Evolutionary conservation across 140 eudicot species (phyloP).

Genomic region (Oenanthe javanica): DNA sequence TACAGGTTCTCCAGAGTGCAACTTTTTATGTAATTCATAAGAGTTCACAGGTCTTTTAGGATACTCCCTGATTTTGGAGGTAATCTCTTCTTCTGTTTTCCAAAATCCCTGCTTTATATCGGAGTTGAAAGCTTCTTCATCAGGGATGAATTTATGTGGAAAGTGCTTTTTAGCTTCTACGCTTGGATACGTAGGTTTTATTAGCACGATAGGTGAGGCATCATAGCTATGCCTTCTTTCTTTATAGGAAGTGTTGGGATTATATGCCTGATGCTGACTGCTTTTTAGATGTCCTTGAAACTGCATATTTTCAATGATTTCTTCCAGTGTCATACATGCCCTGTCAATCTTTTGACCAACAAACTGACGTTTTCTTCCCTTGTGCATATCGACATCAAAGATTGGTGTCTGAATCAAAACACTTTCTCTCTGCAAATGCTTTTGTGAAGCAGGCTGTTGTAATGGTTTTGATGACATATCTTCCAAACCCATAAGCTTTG

Average conservation of each 20-base stretch:
- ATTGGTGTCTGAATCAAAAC: slow-evolving; percentile 24
- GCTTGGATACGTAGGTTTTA: slow-evolving; percentile 43
- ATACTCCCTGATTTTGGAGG: slow-evolving; percentile 16
- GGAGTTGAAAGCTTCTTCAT: slow-evolving; percentile 6
- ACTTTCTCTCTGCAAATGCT: slow-evolving; percentile 22
- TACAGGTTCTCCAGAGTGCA: slow-evolving; percentile 21
- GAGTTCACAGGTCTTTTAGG: slow-evolving; percentile 11
- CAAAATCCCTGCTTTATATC: slow-evolving; percentile 12
- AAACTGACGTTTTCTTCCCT: slow-evolving; percentile 32
- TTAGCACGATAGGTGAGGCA: slow-evolving; percentile 58
- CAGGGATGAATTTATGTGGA: neutral
- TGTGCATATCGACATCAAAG: slow-evolving; percentile 54
- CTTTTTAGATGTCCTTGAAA: slow-evolving; percentile 41
- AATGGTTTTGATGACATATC: slow-evolving; percentile 38
- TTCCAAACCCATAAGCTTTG: slow-evolving; percentile 85
- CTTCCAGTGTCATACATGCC: slow-evolving; percentile 44
- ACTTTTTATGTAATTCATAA: slow-evolving; percentile 8
- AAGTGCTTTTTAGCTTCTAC: slow-evolving; percentile 13
- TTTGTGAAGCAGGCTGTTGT: slow-evolving; percentile 16
- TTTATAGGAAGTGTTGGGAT: slow-evolving; percentile 13
- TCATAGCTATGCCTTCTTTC: slow-evolving; percentile 21
- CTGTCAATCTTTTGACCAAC: slow-evolving; percentile 25
- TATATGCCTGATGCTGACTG: slow-evolving; percentile 21
- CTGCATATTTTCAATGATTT: slow-evolving; percentile 44
- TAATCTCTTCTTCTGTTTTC: slow-evolving; percentile 16